Evolutionary conservation across 768 basidiomycete species (phyloP), one percentile per base, ranked within the genome.

Genomic region (Podaxis sp.): DNA sequence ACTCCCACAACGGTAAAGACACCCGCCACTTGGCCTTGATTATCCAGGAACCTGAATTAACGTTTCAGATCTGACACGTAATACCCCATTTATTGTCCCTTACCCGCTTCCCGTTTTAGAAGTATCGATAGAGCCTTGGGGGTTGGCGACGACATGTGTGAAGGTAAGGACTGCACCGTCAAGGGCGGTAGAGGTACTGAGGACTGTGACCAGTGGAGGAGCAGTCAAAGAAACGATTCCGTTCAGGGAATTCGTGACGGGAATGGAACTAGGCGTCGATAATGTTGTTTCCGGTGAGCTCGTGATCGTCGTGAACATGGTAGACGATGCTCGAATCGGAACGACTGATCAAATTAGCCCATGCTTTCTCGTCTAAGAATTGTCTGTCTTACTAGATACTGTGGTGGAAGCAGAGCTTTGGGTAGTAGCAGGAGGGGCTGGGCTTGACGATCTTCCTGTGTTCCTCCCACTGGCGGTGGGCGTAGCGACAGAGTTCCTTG

Each of bases 1-100:
- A 93, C 69, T 6, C 88, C 91, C 48, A 88, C 81, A 11, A 80
- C 85, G 6, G 89, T 79, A 72, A 93, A 93, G n/a, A 87, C 84
- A 6, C 88, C 91, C 1, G 87, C 85, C 3, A 91, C 86, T 10
- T 87, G 87, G 2, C 87, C 85, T 30, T 78, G 85, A 69, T 93
- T 87, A 51, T 77, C 74, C 67, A 91, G 83, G 74, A 92, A 88
- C 11, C 85, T 87, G 60, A 17, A 44, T 52, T n/a, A 26, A 1
- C 15, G 20, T 28, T 44, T 60, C 48, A 48, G 20, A 24, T 54
- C 33, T 56, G 44, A 59, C 28, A 28, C 30, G 53, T 58, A 52
- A 52, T 49, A 46, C 48, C 5, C n/a, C 49, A 55, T 49, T 41
- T 24, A 20, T 38, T 50, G 22, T 20, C 6, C 20, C 56, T 37